These are phyloP conservation scores for Ceratobasidium sp. DNA, from an alignment of 1,284 basidiomycete genomes.

Conservation along the genomic window DNA sequence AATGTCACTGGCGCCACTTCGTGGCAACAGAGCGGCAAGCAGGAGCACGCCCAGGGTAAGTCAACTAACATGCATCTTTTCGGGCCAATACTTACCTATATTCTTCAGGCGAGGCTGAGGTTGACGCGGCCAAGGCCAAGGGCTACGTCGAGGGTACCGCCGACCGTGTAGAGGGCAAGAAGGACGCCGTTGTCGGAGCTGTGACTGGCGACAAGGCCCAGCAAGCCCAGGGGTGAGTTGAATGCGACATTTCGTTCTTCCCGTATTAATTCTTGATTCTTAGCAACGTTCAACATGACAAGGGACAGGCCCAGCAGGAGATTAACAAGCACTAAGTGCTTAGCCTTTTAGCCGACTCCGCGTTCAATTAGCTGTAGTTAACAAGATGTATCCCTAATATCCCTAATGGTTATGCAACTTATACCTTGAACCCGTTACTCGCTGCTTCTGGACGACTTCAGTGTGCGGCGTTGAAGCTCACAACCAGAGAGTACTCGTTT, in stretches of 20 bases:
- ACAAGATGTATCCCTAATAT: background rate
- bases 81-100: conserved; percentile 3
- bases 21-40: conserved; percentile 63
- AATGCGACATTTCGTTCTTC: background rate
- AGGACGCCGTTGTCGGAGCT: conserved; percentile 69
- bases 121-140: conserved; percentile 59
- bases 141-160: conserved; percentile 62
- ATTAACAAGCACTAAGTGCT: conserved; percentile 50
- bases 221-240: conserved; percentile 59
- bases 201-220: conserved; percentile 69
- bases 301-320: conserved; percentile 64
- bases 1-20: conserved; percentile 56
- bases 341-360: background rate
- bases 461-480: background rate
- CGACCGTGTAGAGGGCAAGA: conserved; percentile 69
- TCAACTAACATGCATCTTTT: background rate
- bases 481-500: background rate
- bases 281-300: conserved; percentile 64
- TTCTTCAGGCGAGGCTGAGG: conserved; percentile 64
- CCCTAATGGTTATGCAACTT: background rate
- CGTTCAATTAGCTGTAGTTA: background rate
- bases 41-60: conserved; percentile 53
- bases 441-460: background rate
- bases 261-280: background rate
- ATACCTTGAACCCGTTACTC: background rate